Conservation (phyloP, 1,139 yeast species). For the Kurtzmaniella quercitrusa region DNA sequence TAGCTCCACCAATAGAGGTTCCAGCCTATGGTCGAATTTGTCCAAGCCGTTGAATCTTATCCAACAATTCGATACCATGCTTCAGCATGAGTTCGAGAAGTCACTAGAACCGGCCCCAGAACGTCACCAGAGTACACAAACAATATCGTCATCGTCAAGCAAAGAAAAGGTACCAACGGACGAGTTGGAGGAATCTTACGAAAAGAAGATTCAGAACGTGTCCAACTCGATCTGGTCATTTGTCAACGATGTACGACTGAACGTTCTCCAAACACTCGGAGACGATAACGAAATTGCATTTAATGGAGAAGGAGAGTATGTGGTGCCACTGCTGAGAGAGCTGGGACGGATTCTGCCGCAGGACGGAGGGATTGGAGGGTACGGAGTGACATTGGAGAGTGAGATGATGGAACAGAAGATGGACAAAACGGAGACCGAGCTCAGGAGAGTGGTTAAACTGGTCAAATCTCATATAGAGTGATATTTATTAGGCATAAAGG, state of each 20-base stretch:
- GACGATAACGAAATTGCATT: slow-evolving; percentile 20
- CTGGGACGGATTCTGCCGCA: neutral
- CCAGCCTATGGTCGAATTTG: slow-evolving; percentile 31
- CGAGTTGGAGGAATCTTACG: slow-evolving; percentile 9
- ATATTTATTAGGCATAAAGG: too few species aligned
- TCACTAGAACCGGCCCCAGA: slow-evolving; percentile 24
- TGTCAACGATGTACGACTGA: slow-evolving; percentile 40
- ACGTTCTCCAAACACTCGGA: slow-evolving; percentile 32
- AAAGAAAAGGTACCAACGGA: neutral
- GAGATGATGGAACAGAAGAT: too few species aligned
- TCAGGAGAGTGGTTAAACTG: neutral
- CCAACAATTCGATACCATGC: slow-evolving; percentile 64
- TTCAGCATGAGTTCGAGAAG: slow-evolving; percentile 63
- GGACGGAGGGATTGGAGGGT: neutral
- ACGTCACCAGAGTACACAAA: neutral
- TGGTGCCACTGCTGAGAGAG: neutral
- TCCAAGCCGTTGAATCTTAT: slow-evolving; percentile 59
- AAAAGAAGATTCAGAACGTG: slow-evolving; percentile 40
- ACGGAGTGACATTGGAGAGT: too few species aligned
- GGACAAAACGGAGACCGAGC: neutral
- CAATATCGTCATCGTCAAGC: neutral
- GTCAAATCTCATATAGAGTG: too few species aligned
- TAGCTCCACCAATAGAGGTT: slow-evolving; percentile 1
- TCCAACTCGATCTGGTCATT: slow-evolving; percentile 44
- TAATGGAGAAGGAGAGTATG: slow-evolving; percentile 3